phyloP scores from a whole-genome alignment of 352 stramenopile species.

The Thraustotheca clavata region DNA sequence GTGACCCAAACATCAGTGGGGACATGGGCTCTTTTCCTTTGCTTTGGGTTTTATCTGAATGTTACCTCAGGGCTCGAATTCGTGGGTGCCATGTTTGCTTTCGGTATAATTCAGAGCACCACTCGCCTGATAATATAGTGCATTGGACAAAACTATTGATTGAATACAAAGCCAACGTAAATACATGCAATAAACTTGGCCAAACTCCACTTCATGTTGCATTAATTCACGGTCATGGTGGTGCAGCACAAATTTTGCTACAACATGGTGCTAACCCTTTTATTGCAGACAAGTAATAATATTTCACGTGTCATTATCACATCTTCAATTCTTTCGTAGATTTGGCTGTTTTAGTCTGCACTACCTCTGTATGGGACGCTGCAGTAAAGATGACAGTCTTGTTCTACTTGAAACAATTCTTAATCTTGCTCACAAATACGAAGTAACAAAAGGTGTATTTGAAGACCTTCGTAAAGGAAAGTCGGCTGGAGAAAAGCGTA shows the following conservation, averaged over 20 bases:
- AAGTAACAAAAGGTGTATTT: conserved; percentile 29
- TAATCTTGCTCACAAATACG: conserved; percentile 21
- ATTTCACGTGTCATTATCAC: conserved; percentile 14
- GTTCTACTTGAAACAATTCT: conserved; percentile 34
- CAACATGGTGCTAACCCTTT: conserved; percentile 13
- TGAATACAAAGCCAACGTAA: conserved; percentile 31
- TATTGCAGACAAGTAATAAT: not conserved
- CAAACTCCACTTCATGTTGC: conserved; percentile 61
- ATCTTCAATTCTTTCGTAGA: too few relatives aligned
- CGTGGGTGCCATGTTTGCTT: conserved; percentile 52
- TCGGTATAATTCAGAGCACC: conserved; percentile 38
- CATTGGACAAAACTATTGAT: conserved; percentile 30
- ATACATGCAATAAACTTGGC: conserved; percentile 49
- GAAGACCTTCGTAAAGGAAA: conserved; percentile 55
- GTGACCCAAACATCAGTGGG: conserved; percentile 60
- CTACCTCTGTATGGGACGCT: conserved; percentile 59
- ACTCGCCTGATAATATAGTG: conserved; percentile 22
- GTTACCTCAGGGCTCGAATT: conserved; percentile 36
- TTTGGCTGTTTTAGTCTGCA: conserved; percentile 55
- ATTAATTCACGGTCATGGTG: conserved; percentile 47
- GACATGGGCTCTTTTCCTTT: conserved; percentile 48
- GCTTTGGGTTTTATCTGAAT: conserved; percentile 49
- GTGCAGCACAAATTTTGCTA: conserved; percentile 31
- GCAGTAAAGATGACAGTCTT: conserved; percentile 26
- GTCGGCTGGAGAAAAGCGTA: conserved; percentile 33